A percentile compares a stretch with the other conserved stretches of the same genome.
phyloP scores from a whole-genome alignment of 2,329 filamentous ascomycete genomes.

The Pseudogymnoascus sp. region DNA sequence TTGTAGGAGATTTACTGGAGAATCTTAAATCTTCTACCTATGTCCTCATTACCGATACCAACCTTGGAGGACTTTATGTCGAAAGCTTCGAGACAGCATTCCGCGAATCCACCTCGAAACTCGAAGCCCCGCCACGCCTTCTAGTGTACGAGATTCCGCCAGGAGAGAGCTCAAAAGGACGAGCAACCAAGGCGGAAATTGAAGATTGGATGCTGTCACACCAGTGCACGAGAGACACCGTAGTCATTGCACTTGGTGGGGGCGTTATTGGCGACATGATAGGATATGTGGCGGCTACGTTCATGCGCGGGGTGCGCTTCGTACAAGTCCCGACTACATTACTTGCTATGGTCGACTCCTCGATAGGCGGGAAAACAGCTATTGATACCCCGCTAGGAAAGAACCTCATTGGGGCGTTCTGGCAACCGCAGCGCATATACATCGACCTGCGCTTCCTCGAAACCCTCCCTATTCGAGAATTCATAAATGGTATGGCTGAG shows the following conservation, averaged over 20 bases:
- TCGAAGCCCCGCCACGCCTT: slow-evolving; percentile 51
- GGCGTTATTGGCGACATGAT: slow-evolving; percentile 98
- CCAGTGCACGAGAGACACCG: slow-evolving; percentile 88
- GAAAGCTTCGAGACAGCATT: slow-evolving; percentile 66
- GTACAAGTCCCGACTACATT: slow-evolving; percentile 95
- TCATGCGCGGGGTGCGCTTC: slow-evolving; percentile 95
- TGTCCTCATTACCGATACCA: slow-evolving; percentile 93
- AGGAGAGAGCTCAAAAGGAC: slow-evolving; percentile 87
- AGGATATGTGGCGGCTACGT: slow-evolving; percentile 93
- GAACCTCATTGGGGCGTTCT: slow-evolving; percentile 92
- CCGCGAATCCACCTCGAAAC: slow-evolving; percentile 33
- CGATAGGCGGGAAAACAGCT: slow-evolving; percentile 95
- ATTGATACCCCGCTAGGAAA: slow-evolving; percentile 96
- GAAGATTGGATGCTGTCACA: slow-evolving; percentile 95
- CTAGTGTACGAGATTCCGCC: slow-evolving; percentile 82
- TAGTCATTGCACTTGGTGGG: slow-evolving; percentile 88
- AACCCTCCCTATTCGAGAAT: slow-evolving; percentile 80
- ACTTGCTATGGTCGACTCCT: slow-evolving; percentile 95
- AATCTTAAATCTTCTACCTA: slow-evolving; percentile 82
- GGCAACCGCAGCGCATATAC: slow-evolving; percentile 91
- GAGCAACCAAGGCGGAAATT: slow-evolving; percentile 88
- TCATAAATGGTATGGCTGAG: slow-evolving; percentile 98
- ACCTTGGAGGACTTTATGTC: slow-evolving; percentile 73
- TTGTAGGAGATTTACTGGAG: slow-evolving; percentile 70
- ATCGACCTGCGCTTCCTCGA: slow-evolving; percentile 89